Evolutionary conservation across 371 early-diverging fungal genomes (phyloP).

Genomic region (Syncephalastrum contaminatum): DNA sequence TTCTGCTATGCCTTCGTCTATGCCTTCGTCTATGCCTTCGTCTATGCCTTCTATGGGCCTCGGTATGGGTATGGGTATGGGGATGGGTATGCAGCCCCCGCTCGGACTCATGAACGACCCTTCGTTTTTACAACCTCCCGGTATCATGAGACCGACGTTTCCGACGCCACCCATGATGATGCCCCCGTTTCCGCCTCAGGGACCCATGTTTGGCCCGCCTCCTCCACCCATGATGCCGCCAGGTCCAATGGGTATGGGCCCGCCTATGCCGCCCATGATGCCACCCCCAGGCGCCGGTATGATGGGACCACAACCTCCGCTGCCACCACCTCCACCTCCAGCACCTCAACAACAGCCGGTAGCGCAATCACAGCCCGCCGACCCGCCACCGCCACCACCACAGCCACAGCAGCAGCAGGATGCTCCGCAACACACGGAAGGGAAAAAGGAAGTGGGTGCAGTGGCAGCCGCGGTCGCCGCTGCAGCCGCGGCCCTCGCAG

Average conservation of each 20-base stretch:
- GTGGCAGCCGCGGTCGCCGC: not conserved
- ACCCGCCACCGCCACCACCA: not conserved
- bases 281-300: not conserved
- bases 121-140: no score
- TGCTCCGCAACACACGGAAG: not conserved
- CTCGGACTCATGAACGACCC: not conserved
- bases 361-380: constrained; percentile 1
- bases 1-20: no score
- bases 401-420: not conserved
- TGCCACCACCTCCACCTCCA: constrained; percentile 1
- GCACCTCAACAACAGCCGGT: not conserved
- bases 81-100: not conserved
- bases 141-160: no score
- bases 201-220: no score
- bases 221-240: constrained; percentile 2
- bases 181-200: constrained; percentile 1
- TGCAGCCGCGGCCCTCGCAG: not conserved
- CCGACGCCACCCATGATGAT: constrained; percentile 10
- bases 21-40: no score
- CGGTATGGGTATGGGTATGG: no score
- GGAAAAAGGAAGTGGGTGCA: not conserved
- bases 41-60: no score
- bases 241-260: constrained; percentile 1
- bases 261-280: constrained; percentile 4
- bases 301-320: constrained; percentile 1